These are phyloP conservation scores for Fusarium sp. DNA, from an alignment of 2,329 filamentous ascomycete species.

Conservation along the genomic window DNA sequence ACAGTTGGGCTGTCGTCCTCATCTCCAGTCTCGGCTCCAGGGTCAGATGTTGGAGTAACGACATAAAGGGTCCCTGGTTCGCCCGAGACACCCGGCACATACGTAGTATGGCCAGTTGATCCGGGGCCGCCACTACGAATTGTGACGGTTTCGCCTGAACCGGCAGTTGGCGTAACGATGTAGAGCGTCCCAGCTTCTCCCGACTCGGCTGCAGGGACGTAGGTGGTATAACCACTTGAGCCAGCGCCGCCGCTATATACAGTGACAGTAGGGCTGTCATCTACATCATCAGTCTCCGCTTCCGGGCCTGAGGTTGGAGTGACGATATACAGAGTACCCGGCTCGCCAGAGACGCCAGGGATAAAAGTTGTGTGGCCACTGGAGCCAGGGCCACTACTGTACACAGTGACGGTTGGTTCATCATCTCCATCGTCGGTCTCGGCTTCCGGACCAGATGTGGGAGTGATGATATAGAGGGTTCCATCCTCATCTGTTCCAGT, in stretches of 20 bases:
- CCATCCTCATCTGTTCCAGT: no score
- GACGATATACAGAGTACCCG: conserved; percentile 13
- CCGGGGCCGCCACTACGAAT: conserved; percentile 19
- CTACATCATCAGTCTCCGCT: not conserved
- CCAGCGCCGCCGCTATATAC: not conserved
- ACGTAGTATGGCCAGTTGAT: conserved; percentile 1
- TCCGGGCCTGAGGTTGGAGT: not conserved
- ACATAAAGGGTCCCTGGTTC: conserved; percentile 16
- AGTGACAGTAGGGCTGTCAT: not conserved
- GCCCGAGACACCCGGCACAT: not conserved
- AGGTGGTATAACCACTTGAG: not conserved
- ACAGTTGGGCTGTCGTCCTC: not conserved
- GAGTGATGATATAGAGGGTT: not conserved
- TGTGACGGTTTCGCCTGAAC: not conserved
- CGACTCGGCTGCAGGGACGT: not conserved
- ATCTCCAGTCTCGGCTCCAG: not conserved
- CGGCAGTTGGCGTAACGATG: not conserved
- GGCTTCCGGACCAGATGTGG: not conserved
- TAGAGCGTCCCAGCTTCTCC: not conserved
- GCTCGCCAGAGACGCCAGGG: not conserved
- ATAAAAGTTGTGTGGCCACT: conserved; percentile 1
- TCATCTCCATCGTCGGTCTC: not conserved
- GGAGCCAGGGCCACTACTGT: conserved; percentile 1
- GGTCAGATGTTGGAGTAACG: not conserved
- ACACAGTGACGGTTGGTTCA: conserved; percentile 7